phyloP scores from a whole-genome alignment of 164 flowering plant genomes.

The Kalanchoe fedtschenkoi region DNA sequence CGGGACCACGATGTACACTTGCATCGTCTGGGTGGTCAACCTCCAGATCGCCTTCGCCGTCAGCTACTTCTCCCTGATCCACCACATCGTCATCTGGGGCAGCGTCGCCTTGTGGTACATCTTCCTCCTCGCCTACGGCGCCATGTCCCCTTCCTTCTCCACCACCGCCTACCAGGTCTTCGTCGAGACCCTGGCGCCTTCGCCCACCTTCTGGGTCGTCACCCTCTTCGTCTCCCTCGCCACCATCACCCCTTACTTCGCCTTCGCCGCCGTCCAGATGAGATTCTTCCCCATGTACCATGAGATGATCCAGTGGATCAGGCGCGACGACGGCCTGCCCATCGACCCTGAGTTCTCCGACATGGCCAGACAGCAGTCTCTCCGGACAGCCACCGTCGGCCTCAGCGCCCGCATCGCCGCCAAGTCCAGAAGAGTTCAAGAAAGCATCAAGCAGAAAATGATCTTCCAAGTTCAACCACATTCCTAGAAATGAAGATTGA shows the following conservation, averaged over 20 bases:
- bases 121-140: conserved; percentile 66
- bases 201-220: conserved; percentile 63
- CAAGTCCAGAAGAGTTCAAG: conserved; percentile 7
- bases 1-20: conserved; percentile 79
- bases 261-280: conserved; percentile 52
- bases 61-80: conserved; percentile 79
- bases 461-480: not conserved
- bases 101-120: conserved; percentile 64
- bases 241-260: conserved; percentile 56
- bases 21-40: conserved; percentile 88
- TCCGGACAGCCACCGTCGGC: conserved; percentile 54
- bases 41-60: conserved; percentile 75
- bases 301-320: conserved; percentile 75
- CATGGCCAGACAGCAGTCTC: conserved; percentile 54
- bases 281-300: conserved; percentile 88
- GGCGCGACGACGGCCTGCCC: conserved; percentile 36
- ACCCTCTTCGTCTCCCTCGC: conserved; percentile 43
- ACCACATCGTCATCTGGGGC: conserved; percentile 82
- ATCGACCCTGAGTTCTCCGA: conserved; percentile 54
- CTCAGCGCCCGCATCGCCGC: conserved; percentile 58
- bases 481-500: not conserved
- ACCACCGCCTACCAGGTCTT: conserved; percentile 63
- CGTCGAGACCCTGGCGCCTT: conserved; percentile 65
- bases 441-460: not conserved
- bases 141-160: conserved; percentile 42